Evolutionary conservation across 2,329 filamentous ascomycete genomes (phyloP).

Genomic region (Exophiala oligosperma): DNA sequence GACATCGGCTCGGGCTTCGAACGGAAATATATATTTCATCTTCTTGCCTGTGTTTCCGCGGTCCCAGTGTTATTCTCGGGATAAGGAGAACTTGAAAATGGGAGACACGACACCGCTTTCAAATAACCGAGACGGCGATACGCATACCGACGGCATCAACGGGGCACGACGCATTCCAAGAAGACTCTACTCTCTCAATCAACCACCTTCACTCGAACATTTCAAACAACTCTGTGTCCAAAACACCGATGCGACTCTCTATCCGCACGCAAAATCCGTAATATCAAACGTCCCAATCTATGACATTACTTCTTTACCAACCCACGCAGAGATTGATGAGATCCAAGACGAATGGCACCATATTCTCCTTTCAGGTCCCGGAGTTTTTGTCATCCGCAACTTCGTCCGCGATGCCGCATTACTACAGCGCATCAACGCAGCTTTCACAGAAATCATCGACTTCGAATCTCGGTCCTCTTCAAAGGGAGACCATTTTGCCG

Average conservation of each 20-base stretch:
- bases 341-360: constrained; percentile 64
- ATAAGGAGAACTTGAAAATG: background rate
- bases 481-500: constrained; percentile 62
- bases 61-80: background rate
- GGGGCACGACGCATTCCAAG: constrained; percentile 1
- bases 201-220: constrained; percentile 42
- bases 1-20: too few species aligned
- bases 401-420: constrained; percentile 48
- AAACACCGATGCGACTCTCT: constrained; percentile 38
- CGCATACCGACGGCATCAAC: background rate
- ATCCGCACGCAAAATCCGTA: constrained; percentile 50
- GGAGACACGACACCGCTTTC: background rate
- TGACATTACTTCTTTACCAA: constrained; percentile 36
- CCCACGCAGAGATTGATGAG: constrained; percentile 34
- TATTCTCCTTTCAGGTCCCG: constrained; percentile 57
- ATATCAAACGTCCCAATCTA: constrained; percentile 59
- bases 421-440: constrained; percentile 49
- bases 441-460: constrained; percentile 52
- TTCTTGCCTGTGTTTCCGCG: too few species aligned
- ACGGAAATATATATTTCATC: too few species aligned
- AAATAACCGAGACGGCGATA: background rate
- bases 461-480: constrained; percentile 38
- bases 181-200: constrained; percentile 20
- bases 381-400: constrained; percentile 58
- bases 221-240: constrained; percentile 50